Evolutionary conservation across 208 protist genomes (phyloP), one percentile per base, ranked within the genome.

Genomic region (Acanthamoeba royreba): DNA sequence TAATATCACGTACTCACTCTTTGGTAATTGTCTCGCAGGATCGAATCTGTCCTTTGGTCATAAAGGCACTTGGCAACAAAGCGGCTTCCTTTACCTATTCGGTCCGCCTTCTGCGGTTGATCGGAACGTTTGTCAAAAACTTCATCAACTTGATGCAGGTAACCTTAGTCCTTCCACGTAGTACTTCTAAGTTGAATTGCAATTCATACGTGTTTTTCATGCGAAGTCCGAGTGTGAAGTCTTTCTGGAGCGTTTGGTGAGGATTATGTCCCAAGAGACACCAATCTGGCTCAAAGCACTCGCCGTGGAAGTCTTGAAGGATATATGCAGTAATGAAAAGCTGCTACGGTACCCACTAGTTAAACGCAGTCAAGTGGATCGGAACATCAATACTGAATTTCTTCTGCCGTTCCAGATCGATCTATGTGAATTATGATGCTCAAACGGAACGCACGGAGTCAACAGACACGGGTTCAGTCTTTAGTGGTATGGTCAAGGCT

Each of bases 131-230:
- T 31, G 49, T 92, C 42, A 92, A 72, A 42, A 66, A 92, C 61
- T 92, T 92, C 35, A 77, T 92, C 45, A 31, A 92, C 42, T 42
- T 92, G 31, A 92, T 92, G 86, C 4, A 74, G 58, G 86, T 92
- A 33, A 7, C n/a, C n/a, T n/a, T n/a, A n/a, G n/a, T n/a, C 13
- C n/a, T 25, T 17, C n/a, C n/a, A 77, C 33, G 42, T 13, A 86
- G 8, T 69, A 47, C 9, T 72, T 53, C 1, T 58, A 5, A 15
- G 45, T 22, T 91, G 77, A 42, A 87, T 61, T 89, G 8, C 28
- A 53, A 63, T 19, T 63, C 38, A 5, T 69, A 11, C 47, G 22
- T 28, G 47, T 63, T 33, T n/a, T 25, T 40, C 40, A 61, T 15
- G 31, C 22, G 31, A 11, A 92, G 86, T 40, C 15, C 58, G 86